Evolutionary conservation across 306 rosid species (phyloP).

Genomic region (Castanospermum australe): DNA sequence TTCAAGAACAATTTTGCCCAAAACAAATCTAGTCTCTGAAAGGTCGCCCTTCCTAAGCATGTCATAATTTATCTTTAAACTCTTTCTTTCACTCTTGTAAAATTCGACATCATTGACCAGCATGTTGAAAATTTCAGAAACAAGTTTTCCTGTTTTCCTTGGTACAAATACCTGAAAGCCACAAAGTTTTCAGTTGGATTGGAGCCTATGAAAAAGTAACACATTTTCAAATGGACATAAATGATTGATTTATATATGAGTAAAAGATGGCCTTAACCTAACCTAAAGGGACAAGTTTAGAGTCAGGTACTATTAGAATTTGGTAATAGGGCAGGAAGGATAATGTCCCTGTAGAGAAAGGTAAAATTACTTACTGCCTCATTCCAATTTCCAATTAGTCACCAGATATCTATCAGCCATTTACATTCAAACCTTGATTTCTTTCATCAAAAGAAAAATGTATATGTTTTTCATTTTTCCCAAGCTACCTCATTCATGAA

Average conservation of each 20-base stretch:
- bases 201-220: conserved; percentile 27
- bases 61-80: conserved; percentile 54
- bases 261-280: not conserved
- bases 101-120: conserved; percentile 40
- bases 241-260: conserved; percentile 9
- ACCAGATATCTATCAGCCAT: not conserved
- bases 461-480: not conserved
- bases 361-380: conserved; percentile 3
- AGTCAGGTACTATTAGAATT: not conserved
- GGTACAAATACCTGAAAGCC: conserved; percentile 68
- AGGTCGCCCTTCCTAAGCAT: conserved; percentile 51
- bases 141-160: conserved; percentile 44
- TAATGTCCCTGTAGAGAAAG: conserved; percentile 8
- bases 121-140: conserved; percentile 50
- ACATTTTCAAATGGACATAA: conserved; percentile 11
- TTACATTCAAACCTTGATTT: not conserved
- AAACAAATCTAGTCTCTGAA: conserved; percentile 66
- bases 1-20: conserved; percentile 74
- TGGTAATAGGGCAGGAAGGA: conserved; percentile 7
- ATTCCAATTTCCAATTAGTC: conserved; percentile 6
- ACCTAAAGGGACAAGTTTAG: not conserved
- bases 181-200: conserved; percentile 25
- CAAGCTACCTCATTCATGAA: not conserved
- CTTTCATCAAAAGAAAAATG: not conserved
- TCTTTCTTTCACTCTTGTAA: conserved; percentile 42